Percentiles rank a stretch among this genome's conserved stretches.
Conservation (phyloP, 1,139 yeast genomes). For the Sugiyamaella paludigena region DNA sequence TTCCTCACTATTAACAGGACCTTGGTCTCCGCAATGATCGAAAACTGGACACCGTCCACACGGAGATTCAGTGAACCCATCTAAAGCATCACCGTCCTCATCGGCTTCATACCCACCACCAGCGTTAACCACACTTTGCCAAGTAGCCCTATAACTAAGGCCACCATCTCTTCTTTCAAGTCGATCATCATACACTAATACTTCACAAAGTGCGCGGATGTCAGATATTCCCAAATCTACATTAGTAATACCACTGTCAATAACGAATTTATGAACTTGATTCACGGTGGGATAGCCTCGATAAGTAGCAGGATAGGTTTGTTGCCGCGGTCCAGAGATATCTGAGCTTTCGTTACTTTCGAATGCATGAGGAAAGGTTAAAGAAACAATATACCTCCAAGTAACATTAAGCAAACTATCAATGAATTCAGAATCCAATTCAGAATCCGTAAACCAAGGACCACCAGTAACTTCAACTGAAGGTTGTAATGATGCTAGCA, state of each 20-base stretch:
- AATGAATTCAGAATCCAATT: conserved; percentile 89
- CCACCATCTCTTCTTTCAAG: conserved; percentile 59
- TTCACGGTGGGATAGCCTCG: conserved; percentile 67
- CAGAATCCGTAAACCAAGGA: conserved; percentile 98
- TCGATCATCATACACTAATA: conserved; percentile 80
- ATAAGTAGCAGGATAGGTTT: conserved; percentile 53
- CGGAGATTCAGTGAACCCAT: conserved; percentile 37
- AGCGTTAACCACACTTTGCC: conserved; percentile 59
- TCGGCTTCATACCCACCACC: conserved; percentile 49
- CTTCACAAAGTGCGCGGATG: conserved; percentile 81
- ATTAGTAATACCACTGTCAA: conserved; percentile 71
- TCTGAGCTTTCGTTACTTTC: conserved; percentile 17
- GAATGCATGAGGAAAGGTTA: conserved; percentile 74
- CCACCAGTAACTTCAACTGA: conserved; percentile 97
- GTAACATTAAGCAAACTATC: conserved; percentile 78
- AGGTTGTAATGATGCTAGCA: conserved; percentile 91
- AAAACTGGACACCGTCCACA: conserved; percentile 39
- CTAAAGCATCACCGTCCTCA: conserved; percentile 24
- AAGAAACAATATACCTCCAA: conserved; percentile 80
- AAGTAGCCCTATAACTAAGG: conserved; percentile 46
- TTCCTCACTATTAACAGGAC: conserved; percentile 38
- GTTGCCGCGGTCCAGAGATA: conserved; percentile 24
- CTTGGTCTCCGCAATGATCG: conserved; percentile 32
- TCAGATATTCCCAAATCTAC: conserved; percentile 76
- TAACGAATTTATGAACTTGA: conserved; percentile 72